A percentile compares a stretch with the other conserved stretches of the same genome.
phyloP scores from a whole-genome alignment of 2,329 filamentous ascomycete genomes.

The Macrophomina phaseolina region DNA sequence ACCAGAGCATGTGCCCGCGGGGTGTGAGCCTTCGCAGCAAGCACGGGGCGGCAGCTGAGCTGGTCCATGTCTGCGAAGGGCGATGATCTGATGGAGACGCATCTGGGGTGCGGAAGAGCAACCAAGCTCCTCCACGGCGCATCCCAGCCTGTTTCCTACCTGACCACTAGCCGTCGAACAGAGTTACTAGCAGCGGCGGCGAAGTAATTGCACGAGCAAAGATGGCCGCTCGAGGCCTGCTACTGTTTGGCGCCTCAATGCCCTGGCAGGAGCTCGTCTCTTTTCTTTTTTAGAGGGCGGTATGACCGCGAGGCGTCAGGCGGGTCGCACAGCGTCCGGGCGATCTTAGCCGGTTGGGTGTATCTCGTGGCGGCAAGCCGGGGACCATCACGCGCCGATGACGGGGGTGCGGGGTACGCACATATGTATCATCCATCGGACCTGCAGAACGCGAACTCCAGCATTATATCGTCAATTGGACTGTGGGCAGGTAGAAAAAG shows the following conservation, averaged over 20 bases:
- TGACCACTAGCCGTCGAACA: not conserved
- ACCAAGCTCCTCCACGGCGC: not conserved
- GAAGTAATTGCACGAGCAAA: not conserved
- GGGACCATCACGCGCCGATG: not conserved
- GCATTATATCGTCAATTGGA: not conserved
- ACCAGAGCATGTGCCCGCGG: not conserved
- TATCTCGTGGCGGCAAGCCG: not conserved
- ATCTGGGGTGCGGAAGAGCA: constrained; percentile 6
- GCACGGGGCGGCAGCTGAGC: constrained; percentile 1
- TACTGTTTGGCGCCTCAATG: not conserved
- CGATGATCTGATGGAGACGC: not conserved
- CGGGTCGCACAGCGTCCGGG: constrained; percentile 1
- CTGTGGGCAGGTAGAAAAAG: not conserved
- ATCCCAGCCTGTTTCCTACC: not conserved
- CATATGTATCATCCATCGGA: no score
- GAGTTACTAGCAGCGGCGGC: not conserved
- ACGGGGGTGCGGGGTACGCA: not conserved
- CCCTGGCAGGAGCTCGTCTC: not conserved
- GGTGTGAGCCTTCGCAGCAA: not conserved
- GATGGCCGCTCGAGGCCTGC: not conserved
- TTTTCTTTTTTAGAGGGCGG: not conserved
- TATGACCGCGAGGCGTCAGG: constrained; percentile 24
- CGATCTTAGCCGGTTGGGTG: constrained; percentile 6
- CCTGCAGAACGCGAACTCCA: no score
- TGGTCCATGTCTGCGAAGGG: constrained; percentile 9